phyloP scores from a whole-genome alignment of 2,329 filamentous ascomycete genomes.

The Endoconidiophora polonica region DNA sequence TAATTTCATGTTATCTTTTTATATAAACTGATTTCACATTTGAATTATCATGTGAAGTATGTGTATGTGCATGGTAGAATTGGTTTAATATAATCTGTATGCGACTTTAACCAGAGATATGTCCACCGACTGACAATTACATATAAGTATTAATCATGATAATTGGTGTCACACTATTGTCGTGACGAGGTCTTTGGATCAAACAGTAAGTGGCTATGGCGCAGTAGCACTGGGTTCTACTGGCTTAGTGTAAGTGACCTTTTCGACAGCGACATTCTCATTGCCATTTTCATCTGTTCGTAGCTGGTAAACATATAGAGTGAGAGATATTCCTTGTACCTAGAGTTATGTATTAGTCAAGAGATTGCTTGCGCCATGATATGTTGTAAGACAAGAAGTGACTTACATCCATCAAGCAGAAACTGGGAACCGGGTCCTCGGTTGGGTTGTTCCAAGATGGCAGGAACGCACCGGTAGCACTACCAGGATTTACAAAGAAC shows the following conservation, averaged over 20 bases:
- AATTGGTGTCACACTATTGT: neutral
- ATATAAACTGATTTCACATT: neutral
- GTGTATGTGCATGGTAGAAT: slow-evolving; percentile 7
- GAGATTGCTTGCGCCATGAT: neutral
- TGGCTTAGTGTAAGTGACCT: slow-evolving; percentile 72
- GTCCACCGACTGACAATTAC: slow-evolving; percentile 6
- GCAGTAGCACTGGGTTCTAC: slow-evolving; percentile 39
- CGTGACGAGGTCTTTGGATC: neutral
- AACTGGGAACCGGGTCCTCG: slow-evolving; percentile 74
- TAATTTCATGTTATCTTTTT: slow-evolving; percentile 5
- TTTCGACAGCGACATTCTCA: slow-evolving; percentile 69
- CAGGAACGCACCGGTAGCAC: slow-evolving; percentile 46
- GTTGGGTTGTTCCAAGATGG: slow-evolving; percentile 39
- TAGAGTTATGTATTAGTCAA: slow-evolving; percentile 21
- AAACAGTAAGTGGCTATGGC: slow-evolving; percentile 23
- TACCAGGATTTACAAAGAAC: slow-evolving; percentile 55
- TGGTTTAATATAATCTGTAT: slow-evolving; percentile 11
- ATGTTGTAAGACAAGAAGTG: neutral
- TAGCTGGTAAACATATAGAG: slow-evolving; percentile 84
- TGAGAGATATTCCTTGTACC: slow-evolving; percentile 92
- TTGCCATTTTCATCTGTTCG: slow-evolving; percentile 60
- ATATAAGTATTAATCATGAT: slow-evolving; percentile 17
- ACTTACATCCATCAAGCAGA: slow-evolving; percentile 95
- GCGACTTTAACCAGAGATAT: neutral
- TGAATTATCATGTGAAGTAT: neutral